Evolutionary conservation across 768 basidiomycete genomes (phyloP), one percentile per base, ranked within the genome.

Genomic region (Termitomyces titanicus): DNA sequence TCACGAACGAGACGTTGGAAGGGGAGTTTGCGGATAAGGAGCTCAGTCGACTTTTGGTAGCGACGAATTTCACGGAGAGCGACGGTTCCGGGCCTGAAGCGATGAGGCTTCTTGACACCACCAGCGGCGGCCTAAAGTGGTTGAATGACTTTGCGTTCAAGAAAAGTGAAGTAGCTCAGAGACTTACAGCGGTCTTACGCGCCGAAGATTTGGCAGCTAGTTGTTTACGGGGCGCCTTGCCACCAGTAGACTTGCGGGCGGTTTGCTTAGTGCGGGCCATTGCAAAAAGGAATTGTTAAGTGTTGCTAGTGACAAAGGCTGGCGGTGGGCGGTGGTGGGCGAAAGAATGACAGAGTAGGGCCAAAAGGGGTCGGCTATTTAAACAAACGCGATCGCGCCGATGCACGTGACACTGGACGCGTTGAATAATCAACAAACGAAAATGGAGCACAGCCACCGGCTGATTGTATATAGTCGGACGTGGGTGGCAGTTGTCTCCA

Each of bases 61-160:
- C 89, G 82, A 71, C 89, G 74, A 67, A 93, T 92, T 76, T 93
- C 92, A 75, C 90, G 89, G 62, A 94, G 87, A 61, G 92, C 91
- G 63, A 93, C 92, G 33, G 91, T 92, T 74, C 92, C 83, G 44
- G 84, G 85, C 64, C 84, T 76, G 81, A 89, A 91, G 58, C 89
- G 82, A 79, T 92, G 91, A 60, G 89, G 91, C 81, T 93, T 94
- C 88, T 93, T 93, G 59, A 93, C 91, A 80, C 92, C 91, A 77
- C 91, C 91, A 60, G 90, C 82, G 37, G 84, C 72, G 31, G 77
- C 70, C 78, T 74, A 53, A 2, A 56, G 51, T 55, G 17, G 0
- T 22, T 9, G 13, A 13, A 6, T 24, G 55, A 55, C 43, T 15
- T 56, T 15, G 15, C 13, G 35, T 7, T 29, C n/a, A 48, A 45